These are phyloP conservation scores for Leptographium galeiforme DNA, from an alignment of 2,329 filamentous ascomycete genomes.

Conservation along the genomic window DNA sequence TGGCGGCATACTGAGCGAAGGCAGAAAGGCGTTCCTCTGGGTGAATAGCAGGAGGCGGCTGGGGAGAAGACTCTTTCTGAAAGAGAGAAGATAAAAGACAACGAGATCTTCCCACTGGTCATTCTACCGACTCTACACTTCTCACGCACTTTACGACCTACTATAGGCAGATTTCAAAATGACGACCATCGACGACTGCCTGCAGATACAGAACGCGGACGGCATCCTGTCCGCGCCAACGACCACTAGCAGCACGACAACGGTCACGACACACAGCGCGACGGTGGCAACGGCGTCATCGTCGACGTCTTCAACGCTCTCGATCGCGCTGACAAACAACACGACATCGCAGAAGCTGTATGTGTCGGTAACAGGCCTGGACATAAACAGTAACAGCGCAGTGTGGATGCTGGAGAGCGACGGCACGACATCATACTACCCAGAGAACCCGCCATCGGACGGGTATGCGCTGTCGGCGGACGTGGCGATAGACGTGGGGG, in stretches of 20 bases:
- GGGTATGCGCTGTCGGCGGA: slow-evolving; percentile 39
- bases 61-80: background rate
- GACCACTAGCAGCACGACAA: background rate
- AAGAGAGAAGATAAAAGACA: background rate
- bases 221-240: slow-evolving; percentile 14
- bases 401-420: slow-evolving; percentile 52
- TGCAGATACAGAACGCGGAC: slow-evolving; percentile 14
- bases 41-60: background rate
- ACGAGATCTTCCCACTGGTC: background rate
- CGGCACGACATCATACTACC: slow-evolving; percentile 52
- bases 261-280: background rate
- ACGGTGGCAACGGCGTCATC: background rate
- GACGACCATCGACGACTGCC: slow-evolving; percentile 15
- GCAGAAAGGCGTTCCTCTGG: background rate
- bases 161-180: slow-evolving; percentile 10
- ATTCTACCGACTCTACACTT: too few relatives aligned
- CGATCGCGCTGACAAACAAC: slow-evolving; percentile 52
- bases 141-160: too few relatives aligned
- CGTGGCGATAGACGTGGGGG: slow-evolving; percentile 50
- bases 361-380: slow-evolving; percentile 58
- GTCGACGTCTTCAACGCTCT: slow-evolving; percentile 27
- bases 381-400: slow-evolving; percentile 43
- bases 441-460: slow-evolving; percentile 39
- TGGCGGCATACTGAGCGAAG: background rate
- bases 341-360: slow-evolving; percentile 47